phyloP scores from a whole-genome alignment of 2,329 filamentous ascomycete genomes.

The Exophiala sideris region DNA sequence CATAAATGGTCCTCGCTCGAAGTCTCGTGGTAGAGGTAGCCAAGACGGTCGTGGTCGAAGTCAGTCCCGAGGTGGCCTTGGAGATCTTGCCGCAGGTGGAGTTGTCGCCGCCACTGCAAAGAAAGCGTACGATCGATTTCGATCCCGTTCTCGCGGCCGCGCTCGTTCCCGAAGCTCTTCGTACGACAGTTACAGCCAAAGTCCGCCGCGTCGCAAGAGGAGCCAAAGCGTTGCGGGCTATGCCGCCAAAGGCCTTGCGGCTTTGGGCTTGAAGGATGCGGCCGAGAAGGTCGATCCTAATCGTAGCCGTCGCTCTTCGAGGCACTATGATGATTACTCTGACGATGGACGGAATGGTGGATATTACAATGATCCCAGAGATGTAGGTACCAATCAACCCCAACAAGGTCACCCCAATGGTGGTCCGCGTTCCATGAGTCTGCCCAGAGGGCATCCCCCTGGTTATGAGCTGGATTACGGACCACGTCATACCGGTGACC shows the following conservation, averaged over 20 bases:
- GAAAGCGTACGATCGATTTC: conserved; percentile 44
- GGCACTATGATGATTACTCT: conserved; percentile 41
- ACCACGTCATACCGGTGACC: conserved; percentile 29
- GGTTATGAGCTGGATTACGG: conserved; percentile 26
- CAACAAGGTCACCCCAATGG: conserved; percentile 24
- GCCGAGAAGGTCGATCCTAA: conserved; percentile 30
- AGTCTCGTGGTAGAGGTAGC: conserved; percentile 46
- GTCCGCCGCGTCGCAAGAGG: conserved; percentile 45
- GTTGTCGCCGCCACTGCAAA: conserved; percentile 48
- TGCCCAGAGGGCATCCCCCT: conserved; percentile 25
- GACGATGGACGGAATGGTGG: conserved; percentile 37
- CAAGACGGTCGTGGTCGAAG: conserved; percentile 33
- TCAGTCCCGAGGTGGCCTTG: conserved; percentile 44
- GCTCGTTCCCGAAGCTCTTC: conserved; percentile 46
- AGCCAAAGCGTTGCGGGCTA: conserved; percentile 47
- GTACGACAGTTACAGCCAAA: conserved; percentile 55
- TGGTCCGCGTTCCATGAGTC: conserved; percentile 28
- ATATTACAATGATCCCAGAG: conserved; percentile 38
- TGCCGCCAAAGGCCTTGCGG: conserved; percentile 43
- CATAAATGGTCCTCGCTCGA: conserved; percentile 75
- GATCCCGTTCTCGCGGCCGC: conserved; percentile 39
- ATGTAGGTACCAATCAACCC: conserved; percentile 42
- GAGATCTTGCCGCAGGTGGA: conserved; percentile 42
- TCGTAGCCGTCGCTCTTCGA: conserved; percentile 26
- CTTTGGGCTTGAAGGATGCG: conserved; percentile 40